phyloP scores from a whole-genome alignment of 176 grass and related monocot genomes.

The Juncus effusus region DNA sequence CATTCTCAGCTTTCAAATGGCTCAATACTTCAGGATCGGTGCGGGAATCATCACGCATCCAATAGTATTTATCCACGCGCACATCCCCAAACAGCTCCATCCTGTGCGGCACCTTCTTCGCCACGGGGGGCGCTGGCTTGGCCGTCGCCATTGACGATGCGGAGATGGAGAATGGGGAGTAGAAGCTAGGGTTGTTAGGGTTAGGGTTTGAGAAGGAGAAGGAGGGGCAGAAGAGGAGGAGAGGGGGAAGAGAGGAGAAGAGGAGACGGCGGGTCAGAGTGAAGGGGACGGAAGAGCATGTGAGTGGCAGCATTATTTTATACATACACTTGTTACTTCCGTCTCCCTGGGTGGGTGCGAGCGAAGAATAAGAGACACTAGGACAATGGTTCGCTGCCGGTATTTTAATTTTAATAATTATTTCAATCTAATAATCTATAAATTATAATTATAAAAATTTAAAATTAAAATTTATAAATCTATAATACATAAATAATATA shows the following conservation, averaged over 20 bases:
- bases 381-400: too few species aligned
- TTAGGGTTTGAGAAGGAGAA: not conserved
- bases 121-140: slow-evolving; percentile 36
- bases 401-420: too few species aligned
- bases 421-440: too few species aligned
- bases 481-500: too few species aligned
- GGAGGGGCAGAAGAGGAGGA: not conserved
- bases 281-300: slow-evolving; percentile 1
- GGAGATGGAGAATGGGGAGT: slow-evolving; percentile 20
- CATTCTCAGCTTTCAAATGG: slow-evolving; percentile 73
- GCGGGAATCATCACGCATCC: slow-evolving; percentile 85
- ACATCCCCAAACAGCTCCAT: slow-evolving; percentile 70
- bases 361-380: too few species aligned
- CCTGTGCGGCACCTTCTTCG: slow-evolving; percentile 56
- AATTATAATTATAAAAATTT: too few species aligned
- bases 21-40: slow-evolving; percentile 53
- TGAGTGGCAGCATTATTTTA: not conserved
- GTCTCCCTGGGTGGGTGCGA: too few species aligned
- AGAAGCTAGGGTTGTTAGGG: not conserved
- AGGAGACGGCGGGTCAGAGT: slow-evolving; percentile 2
- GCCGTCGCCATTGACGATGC: slow-evolving; percentile 16
- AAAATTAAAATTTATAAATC: too few species aligned
- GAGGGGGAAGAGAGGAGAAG: slow-evolving; percentile 5
- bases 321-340: not conserved
- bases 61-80: slow-evolving; percentile 84